Evolutionary conservation across 2,329 filamentous ascomycete genomes (phyloP), one percentile per base, ranked within the genome.

Genomic region (Ophiostoma novo-ulmi): DNA sequence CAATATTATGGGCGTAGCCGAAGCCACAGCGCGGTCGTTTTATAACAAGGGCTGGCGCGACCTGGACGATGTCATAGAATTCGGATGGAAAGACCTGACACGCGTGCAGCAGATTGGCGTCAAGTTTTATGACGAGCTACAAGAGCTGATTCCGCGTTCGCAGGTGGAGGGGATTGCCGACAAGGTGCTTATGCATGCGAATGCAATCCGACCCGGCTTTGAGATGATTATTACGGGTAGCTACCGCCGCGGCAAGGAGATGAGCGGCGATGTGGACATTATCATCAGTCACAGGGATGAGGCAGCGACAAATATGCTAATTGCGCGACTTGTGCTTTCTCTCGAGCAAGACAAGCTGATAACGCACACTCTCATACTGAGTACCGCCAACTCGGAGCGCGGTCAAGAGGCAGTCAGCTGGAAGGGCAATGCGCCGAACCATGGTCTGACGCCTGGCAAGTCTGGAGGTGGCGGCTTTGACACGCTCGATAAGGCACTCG

Each of bases 91-190:
- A 26, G 83, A 79, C 0, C 82, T 98, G 0, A 90, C 85, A 0
- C 88, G 93, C 14, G 91, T 92, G 1, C 94, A 97, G 79, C 93
- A 98, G 78, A 97, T 98, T 70, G 94, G 95, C 0, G 83, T 97
- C 64, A 98, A 98, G 78, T 97, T 89, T 80, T 97, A 96, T 78
- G 91, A 96, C 44, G 94, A 98, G 73, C 91, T 99, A 70, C 81
- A 86, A 65, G 79, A 84, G 20, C 88, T 86, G 17, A 92, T 98
- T 5, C 85, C 92, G 0, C 87, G 93, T 1, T 71, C 77, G 0
- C 93, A 98, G 78, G 91, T 93, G 0, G 89, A 92, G 74, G 76
- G 78, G 0, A 97, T 97, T 69, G 87, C 86, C 0, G 76, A 80
- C 5, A 82, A 84, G 0, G 85, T 97, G 20, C 83, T 90, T 1